Evolutionary conservation across 2,329 filamentous ascomycete genomes (phyloP).

Genomic region (Pseudogymnoascus sp.): DNA sequence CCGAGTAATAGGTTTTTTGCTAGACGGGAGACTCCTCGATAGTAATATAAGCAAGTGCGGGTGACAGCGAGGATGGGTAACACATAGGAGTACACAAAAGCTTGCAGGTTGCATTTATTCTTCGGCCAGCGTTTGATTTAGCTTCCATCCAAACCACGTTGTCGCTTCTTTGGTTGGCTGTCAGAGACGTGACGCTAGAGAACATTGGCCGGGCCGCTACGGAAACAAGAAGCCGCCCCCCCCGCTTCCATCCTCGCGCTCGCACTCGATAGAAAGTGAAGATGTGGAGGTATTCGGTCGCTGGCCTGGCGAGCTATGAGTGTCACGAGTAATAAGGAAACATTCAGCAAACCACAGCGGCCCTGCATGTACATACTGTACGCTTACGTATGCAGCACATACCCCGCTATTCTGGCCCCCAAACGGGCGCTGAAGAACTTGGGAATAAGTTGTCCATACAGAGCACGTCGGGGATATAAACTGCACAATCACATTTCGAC

Average conservation of each 20-base stretch:
- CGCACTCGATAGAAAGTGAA: background rate
- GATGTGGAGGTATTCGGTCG: background rate
- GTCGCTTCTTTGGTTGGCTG: conserved; percentile 2
- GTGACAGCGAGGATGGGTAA: background rate
- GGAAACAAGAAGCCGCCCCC: background rate
- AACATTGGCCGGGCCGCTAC: background rate
- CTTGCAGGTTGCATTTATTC: background rate
- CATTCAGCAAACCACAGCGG: background rate
- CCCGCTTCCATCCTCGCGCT: background rate
- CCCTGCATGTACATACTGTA: background rate
- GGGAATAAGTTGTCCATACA: background rate
- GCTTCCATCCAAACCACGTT: background rate
- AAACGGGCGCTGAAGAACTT: background rate
- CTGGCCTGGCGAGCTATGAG: background rate
- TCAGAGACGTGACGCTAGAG: background rate
- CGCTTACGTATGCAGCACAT: background rate
- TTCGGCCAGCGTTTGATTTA: background rate
- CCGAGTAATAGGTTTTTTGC: background rate
- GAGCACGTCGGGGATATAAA: background rate
- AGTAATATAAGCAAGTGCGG: background rate
- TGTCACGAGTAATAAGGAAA: conserved; percentile 5
- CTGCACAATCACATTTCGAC: background rate
- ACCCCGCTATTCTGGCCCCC: background rate
- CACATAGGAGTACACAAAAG: background rate
- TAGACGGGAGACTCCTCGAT: background rate